Conservation (phyloP, 345 rosid species). For the Gossypium ekmanianum region DNA sequence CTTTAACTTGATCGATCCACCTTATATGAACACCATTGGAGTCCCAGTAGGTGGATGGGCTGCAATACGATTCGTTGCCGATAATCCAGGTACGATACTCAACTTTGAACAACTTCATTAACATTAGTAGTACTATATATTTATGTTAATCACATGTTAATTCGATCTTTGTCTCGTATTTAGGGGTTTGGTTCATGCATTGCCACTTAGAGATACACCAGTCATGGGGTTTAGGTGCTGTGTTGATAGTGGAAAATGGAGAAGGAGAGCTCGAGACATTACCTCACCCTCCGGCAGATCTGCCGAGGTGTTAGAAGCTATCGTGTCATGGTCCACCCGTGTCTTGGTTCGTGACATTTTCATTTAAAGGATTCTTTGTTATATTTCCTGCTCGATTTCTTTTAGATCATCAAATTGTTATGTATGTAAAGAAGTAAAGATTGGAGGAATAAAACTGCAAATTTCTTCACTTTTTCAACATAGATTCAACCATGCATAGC, state of each 20-base stretch:
- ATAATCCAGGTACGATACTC: conserved; percentile 60
- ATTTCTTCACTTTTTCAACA: no score
- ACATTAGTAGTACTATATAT: not conserved
- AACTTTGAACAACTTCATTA: not conserved
- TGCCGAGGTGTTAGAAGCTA: conserved; percentile 47
- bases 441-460: no score
- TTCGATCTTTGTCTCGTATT: not conserved
- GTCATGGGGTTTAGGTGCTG: conserved; percentile 78
- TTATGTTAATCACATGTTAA: not conserved
- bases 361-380: no score
- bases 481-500: no score
- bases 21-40: conserved; percentile 75
- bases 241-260: conserved; percentile 69
- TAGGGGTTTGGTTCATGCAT: conserved; percentile 88
- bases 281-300: conserved; percentile 72
- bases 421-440: no score
- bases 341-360: no score
- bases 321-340: no score
- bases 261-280: conserved; percentile 48
- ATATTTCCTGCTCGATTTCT: no score
- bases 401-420: no score
- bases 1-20: conserved; percentile 72
- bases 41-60: conserved; percentile 95
- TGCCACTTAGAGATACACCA: conserved; percentile 74
- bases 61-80: conserved; percentile 60